Conservation (phyloP, 805 yeast species). For the Teunomyces aglyptinius region DNA sequence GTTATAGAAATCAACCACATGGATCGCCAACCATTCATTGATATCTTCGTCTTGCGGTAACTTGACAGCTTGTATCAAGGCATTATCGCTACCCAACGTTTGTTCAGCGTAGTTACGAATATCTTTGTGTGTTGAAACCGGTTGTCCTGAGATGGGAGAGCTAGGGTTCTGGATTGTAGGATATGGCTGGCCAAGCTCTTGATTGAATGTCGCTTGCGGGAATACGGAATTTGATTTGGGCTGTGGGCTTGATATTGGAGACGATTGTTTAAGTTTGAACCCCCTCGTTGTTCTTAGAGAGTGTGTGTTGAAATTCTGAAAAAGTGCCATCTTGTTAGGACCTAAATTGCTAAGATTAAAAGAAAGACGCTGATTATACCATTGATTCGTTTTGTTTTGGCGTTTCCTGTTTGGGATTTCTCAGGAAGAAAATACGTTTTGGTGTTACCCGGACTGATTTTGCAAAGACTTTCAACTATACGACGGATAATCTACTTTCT, state of each 20-base stretch:
- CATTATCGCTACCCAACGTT: conserved; percentile 89
- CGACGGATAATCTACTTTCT: neutral
- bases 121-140: conserved; percentile 60
- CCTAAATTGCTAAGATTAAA: neutral
- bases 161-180: conserved; percentile 25
- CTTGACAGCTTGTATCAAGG: conserved; percentile 87
- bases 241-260: conserved; percentile 41
- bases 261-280: conserved; percentile 38
- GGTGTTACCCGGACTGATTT: neutral
- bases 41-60: conserved; percentile 89
- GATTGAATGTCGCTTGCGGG: conserved; percentile 25
- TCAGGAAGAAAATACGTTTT: neutral
- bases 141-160: conserved; percentile 20
- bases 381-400: neutral
- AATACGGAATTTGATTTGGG: conserved; percentile 34
- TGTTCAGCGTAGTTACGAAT: conserved; percentile 90
- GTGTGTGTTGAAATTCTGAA: conserved; percentile 45
- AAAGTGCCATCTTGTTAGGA: conserved; percentile 31
- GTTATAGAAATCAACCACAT: conserved; percentile 95
- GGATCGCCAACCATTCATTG: conserved; percentile 95
- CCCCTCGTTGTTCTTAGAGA: conserved; percentile 42
- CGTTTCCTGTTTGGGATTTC: conserved; percentile 5
- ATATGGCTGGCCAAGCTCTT: conserved; percentile 19
- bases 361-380: neutral
- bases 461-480: neutral